Conservation (phyloP, 2,329 filamentous ascomycete species). For the Lasiodiplodia hormozganensis region DNA sequence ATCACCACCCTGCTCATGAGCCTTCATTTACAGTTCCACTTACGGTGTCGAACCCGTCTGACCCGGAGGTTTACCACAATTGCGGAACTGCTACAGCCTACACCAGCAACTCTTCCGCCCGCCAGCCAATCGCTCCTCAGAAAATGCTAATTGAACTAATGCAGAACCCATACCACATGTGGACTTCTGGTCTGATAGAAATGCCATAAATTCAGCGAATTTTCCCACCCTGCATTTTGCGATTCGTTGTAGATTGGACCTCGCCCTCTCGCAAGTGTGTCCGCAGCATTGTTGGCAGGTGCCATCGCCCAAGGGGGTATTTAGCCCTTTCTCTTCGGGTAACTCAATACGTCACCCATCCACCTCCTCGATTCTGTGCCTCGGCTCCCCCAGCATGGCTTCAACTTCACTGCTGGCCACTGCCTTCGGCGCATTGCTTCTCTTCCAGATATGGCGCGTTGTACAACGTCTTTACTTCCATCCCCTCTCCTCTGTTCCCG, state of each 20-base stretch:
- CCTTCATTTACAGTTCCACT: not conserved
- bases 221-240: not conserved
- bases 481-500: slow-evolving; percentile 33
- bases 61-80: not conserved
- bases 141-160: not conserved
- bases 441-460: not conserved
- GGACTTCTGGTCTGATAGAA: not conserved
- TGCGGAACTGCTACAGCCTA: not conserved
- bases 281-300: too few species aligned
- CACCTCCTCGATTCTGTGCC: too few species aligned
- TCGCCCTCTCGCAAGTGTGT: not conserved
- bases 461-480: slow-evolving; percentile 29
- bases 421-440: not conserved
- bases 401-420: not conserved
- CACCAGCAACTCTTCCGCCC: not conserved
- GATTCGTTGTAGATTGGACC: not conserved
- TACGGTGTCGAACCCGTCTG: not conserved
- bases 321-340: too few species aligned
- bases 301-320: too few species aligned
- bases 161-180: not conserved
- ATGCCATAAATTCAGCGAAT: not conserved
- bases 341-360: too few species aligned
- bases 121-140: not conserved
- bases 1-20: not conserved
- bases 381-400: not conserved